Evolutionary conservation across 106 monocot species (phyloP).

Genomic region (Platanthera guangdongensis): DNA sequence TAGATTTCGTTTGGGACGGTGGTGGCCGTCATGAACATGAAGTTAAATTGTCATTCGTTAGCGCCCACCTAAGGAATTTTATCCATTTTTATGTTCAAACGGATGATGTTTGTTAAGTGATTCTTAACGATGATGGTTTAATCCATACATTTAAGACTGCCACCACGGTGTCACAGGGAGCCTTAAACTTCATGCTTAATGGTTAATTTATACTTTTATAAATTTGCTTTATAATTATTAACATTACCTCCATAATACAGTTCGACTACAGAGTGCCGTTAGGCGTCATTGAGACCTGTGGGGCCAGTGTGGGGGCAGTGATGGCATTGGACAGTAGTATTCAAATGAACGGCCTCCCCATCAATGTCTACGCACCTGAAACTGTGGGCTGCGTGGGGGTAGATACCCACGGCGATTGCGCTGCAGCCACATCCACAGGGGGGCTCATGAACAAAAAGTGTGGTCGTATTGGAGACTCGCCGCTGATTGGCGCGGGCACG

Average conservation of each 20-base stretch:
- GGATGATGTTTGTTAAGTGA: no score
- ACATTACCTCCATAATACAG: conserved; percentile 16
- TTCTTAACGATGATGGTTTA: no score
- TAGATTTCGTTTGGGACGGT: no score
- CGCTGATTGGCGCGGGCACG: conserved; percentile 79
- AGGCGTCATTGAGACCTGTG: conserved; percentile 26
- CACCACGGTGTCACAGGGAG: no score
- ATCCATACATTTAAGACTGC: no score
- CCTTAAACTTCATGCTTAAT: no score
- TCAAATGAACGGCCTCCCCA: conserved; percentile 88
- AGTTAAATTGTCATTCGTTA: no score
- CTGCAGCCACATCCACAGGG: conserved; percentile 85
- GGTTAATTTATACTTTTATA: no score
- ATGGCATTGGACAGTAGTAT: conserved; percentile 1
- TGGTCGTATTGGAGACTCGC: conserved; percentile 93
- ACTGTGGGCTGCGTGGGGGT: conserved; percentile 93
- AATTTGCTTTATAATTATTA: no score
- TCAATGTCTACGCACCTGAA: conserved; percentile 83
- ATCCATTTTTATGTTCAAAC: no score
- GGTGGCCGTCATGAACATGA: no score
- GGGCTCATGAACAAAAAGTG: conserved; percentile 93
- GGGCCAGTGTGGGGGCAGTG: conserved; percentile 13
- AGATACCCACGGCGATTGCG: conserved; percentile 51
- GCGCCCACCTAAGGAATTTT: no score
- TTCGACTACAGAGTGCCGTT: conserved; percentile 87